Evolutionary conservation across 805 yeast genomes (phyloP).

Genomic region (Monosporozyma aerobia): DNA sequence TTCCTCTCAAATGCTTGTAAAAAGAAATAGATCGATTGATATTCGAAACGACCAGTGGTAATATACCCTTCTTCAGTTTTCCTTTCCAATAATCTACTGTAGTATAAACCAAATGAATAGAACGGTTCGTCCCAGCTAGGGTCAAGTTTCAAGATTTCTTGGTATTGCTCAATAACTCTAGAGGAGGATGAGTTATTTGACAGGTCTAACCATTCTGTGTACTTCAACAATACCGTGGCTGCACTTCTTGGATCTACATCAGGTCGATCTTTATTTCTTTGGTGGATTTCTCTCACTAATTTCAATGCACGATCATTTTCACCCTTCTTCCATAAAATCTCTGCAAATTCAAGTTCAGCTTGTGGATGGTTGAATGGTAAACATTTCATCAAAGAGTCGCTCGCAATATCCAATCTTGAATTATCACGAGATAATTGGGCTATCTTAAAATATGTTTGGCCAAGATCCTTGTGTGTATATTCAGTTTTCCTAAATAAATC

Average conservation of each 20-base stretch:
- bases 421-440: conserved; percentile 61
- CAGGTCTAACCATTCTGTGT: conserved; percentile 80
- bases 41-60: conserved; percentile 24
- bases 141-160: conserved; percentile 45
- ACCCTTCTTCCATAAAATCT: conserved; percentile 81
- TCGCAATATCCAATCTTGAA: conserved; percentile 62
- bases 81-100: conserved; percentile 66
- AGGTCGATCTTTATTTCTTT: conserved; percentile 11
- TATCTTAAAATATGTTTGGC: conserved; percentile 47
- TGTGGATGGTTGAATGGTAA: conserved; percentile 26
- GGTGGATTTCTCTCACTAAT: conserved; percentile 35
- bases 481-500: conserved; percentile 21
- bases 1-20: conserved; percentile 30
- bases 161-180: conserved; percentile 62
- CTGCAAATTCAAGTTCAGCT: conserved; percentile 69
- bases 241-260: conserved; percentile 19
- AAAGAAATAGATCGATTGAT: conserved; percentile 24
- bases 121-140: conserved; percentile 68
- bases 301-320: conserved; percentile 79
- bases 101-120: conserved; percentile 72
- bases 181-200: conserved; percentile 77
- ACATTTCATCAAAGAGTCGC: conserved; percentile 52
- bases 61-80: conserved; percentile 36
- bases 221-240: conserved; percentile 52
- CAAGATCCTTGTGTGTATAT: conserved; percentile 27